Evolutionary conservation across 768 basidiomycete species (phyloP), one percentile per base, ranked within the genome.

Genomic region (Podaxis sp.): DNA sequence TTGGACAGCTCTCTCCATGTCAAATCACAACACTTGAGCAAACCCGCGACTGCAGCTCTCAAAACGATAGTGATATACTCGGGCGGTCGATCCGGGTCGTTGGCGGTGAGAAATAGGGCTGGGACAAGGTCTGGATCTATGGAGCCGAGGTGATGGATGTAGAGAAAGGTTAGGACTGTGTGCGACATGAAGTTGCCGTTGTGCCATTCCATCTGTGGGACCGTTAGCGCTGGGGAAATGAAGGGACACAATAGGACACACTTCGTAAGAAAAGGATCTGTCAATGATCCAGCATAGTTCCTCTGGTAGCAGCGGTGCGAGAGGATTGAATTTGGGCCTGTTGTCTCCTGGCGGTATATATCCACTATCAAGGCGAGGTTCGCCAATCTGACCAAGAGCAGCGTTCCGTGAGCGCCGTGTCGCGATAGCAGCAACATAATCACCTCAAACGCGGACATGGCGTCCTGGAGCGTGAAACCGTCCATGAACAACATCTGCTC

Each of bases 371-470:
- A 96, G 85, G 11, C 92, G 86, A 24, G 93, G 89, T 73, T 96
- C 93, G 22, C 94, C 91, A 55, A 96, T 93, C 94, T 96, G 73
- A 43, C 63, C 50, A 52, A 65, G 64, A 64, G 66, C 55, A 53
- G 22, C 47, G 36, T 11, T 49, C 51, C 52, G 40, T 29, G 22
- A 27, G 22, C 9, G 33, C 19, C 17, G 54, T 33, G 33, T 33
- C 33, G 33, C 19, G n/a, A 17, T 17, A 46, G 43, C 24, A 38
- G 15, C 47, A 38, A 12, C 22, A 12, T 27, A 56, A 61, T 46
- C 70, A 91, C 93, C 84, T 95, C 91, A 59, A 97, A 86, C 13
- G 93, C 91, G 67, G 90, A 91, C 94, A 98, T 96, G n/a, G 93
- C 88, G 64, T 98, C 95, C 64, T 88, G 83, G 52, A 96, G 78